Conservation (phyloP, 805 yeast genomes). For the Candida peoriensis region DNA sequence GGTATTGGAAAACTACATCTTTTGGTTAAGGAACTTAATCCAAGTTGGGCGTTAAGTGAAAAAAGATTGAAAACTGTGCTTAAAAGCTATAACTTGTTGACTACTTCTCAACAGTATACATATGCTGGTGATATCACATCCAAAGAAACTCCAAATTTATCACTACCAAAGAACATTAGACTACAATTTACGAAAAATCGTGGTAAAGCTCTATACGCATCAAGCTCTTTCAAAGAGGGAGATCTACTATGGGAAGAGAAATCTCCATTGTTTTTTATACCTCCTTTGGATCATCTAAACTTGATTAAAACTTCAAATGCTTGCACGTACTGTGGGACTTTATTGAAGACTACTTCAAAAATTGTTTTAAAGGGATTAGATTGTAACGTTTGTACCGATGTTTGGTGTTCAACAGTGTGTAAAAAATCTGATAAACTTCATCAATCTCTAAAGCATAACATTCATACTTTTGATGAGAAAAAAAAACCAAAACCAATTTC, state of each 20-base stretch:
- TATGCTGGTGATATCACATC: slow-evolving; percentile 53
- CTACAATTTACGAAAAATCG: slow-evolving; percentile 44
- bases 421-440: slow-evolving; percentile 52
- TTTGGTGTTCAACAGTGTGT: slow-evolving; percentile 70
- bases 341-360: slow-evolving; percentile 20
- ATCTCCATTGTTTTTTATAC: slow-evolving; percentile 52
- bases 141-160: slow-evolving; percentile 50
- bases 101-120: slow-evolving; percentile 37
- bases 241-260: slow-evolving; percentile 57
- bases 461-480: slow-evolving; percentile 31
- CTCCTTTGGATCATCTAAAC: slow-evolving; percentile 61
- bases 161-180: slow-evolving; percentile 38
- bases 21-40: slow-evolving; percentile 44
- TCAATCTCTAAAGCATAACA: slow-evolving; percentile 49
- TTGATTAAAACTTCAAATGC: slow-evolving; percentile 58
- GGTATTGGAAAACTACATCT: slow-evolving; percentile 51
- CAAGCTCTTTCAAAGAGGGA: slow-evolving; percentile 40
- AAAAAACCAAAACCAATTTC: slow-evolving; percentile 34
- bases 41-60: slow-evolving; percentile 60
- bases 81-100: slow-evolving; percentile 50
- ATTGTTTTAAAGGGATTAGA: slow-evolving; percentile 44
- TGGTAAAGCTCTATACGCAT: slow-evolving; percentile 61
- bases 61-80: slow-evolving; percentile 50
- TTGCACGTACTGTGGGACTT: slow-evolving; percentile 64
- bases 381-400: slow-evolving; percentile 57